A percentile compares a stretch with the other conserved stretches of the same genome.
Conservation (phyloP, 305 asterid species). For the Solanum hybrid region DNA sequence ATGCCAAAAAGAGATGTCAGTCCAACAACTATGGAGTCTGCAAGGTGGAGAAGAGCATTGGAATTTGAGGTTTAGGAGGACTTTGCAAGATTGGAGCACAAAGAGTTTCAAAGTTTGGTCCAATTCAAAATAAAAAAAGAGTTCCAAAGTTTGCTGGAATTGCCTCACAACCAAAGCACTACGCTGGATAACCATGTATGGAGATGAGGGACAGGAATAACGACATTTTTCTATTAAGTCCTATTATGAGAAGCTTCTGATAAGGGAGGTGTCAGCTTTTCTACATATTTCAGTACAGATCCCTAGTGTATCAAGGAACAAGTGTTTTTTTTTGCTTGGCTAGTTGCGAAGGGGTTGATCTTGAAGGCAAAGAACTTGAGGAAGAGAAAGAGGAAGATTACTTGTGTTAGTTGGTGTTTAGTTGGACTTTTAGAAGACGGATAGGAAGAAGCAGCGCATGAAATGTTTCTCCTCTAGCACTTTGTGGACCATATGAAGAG, state of each 20-base stretch:
- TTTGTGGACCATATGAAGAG: neutral
- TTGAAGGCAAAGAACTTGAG: neutral
- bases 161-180: neutral
- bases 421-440: neutral
- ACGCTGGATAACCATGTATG: neutral
- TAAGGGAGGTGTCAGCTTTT: neutral
- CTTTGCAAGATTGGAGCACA: neutral
- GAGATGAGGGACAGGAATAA: neutral
- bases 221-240: neutral
- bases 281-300: neutral
- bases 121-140: neutral
- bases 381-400: neutral
- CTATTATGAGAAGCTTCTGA: neutral
- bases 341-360: neutral
- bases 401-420: neutral
- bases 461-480: neutral
- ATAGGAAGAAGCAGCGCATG: neutral
- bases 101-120: neutral
- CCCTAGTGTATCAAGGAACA: neutral
- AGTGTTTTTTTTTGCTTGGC: neutral
- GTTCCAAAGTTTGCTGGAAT: neutral
- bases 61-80: neutral
- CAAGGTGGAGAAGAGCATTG: neutral
- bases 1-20: neutral
- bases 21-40: neutral